Conservation (phyloP, 805 yeast genomes). For the Wickerhamomyces hampshirensis region DNA sequence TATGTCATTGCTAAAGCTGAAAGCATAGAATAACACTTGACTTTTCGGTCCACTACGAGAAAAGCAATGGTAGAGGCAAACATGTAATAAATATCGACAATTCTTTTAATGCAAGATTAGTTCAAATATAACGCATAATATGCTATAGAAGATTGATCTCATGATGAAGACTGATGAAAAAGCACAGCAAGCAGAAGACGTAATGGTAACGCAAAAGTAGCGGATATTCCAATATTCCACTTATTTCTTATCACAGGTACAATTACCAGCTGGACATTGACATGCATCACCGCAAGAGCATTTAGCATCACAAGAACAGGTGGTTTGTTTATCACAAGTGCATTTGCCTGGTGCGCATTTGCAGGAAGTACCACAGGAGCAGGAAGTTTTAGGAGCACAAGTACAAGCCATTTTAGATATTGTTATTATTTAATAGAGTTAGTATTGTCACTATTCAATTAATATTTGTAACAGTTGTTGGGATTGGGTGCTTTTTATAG, state of each 20-base stretch:
- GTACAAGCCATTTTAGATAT: constrained; percentile 1
- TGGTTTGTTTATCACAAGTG: constrained; percentile 1
- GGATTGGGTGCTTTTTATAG: constrained; percentile 1
- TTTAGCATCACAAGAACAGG: neutral
- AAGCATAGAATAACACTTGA: no score
- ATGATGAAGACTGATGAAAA: no score
- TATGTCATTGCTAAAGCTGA: no score
- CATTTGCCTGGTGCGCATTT: constrained; percentile 3
- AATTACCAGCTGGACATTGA: constrained; percentile 3
- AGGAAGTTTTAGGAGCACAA: constrained; percentile 1
- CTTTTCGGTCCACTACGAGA: no score
- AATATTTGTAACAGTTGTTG: neutral
- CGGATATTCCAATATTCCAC: no score
- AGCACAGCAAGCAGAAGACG: no score
- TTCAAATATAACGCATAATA: no score
- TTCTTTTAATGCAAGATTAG: no score
- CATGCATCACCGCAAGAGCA: constrained; percentile 5
- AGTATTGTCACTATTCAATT: constrained; percentile 1
- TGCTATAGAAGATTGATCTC: no score
- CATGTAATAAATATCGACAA: no score
- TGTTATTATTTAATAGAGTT: constrained; percentile 4
- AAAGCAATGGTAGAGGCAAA: no score
- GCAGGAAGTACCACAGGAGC: constrained; percentile 5
- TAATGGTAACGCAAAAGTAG: no score
- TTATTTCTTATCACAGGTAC: constrained; percentile 2